phyloP scores from a whole-genome alignment of 768 basidiomycete genomes.

The Kwoniella newhampshirensis region DNA sequence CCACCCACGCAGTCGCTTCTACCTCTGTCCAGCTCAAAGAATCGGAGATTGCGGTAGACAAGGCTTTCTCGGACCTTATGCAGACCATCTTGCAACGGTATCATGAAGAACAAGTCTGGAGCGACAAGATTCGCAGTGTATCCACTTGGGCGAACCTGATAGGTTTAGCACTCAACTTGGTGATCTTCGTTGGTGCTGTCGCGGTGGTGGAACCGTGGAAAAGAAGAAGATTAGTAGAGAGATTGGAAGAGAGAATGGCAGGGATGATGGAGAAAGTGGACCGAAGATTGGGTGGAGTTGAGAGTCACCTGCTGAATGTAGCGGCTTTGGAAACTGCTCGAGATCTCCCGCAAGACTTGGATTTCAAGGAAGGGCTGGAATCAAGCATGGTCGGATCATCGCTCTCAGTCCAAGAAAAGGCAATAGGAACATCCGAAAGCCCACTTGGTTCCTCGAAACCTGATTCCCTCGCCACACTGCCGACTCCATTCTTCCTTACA shows the following conservation, averaged over 20 bases:
- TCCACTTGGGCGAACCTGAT: conserved; percentile 90
- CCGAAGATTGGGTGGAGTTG: conserved; percentile 18
- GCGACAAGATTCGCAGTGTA: conserved; percentile 93
- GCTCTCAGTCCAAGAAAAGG: no score
- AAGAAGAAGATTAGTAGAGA: conserved; percentile 75
- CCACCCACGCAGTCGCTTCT: conserved; percentile 72
- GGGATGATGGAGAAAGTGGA: conserved; percentile 61
- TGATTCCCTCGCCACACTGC: no score
- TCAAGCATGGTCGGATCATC: neutral
- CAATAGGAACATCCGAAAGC: no score
- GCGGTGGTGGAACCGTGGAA: conserved; percentile 96
- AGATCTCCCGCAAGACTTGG: no score
- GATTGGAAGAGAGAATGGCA: conserved; percentile 79
- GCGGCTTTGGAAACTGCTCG: neutral
- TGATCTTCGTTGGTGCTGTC: conserved; percentile 87
- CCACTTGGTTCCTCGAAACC: no score
- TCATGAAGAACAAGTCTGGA: conserved; percentile 99
- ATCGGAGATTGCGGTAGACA: conserved; percentile 77
- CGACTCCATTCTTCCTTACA: neutral
- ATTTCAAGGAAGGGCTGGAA: no score
- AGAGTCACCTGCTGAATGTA: conserved; percentile 7
- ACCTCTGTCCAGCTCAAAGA: conserved; percentile 68
- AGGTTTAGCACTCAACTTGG: conserved; percentile 79
- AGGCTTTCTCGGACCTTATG: conserved; percentile 81
- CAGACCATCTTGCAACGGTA: conserved; percentile 78